Conservation (phyloP, 768 basidiomycete genomes). For the Hortiboletus campestris region DNA sequence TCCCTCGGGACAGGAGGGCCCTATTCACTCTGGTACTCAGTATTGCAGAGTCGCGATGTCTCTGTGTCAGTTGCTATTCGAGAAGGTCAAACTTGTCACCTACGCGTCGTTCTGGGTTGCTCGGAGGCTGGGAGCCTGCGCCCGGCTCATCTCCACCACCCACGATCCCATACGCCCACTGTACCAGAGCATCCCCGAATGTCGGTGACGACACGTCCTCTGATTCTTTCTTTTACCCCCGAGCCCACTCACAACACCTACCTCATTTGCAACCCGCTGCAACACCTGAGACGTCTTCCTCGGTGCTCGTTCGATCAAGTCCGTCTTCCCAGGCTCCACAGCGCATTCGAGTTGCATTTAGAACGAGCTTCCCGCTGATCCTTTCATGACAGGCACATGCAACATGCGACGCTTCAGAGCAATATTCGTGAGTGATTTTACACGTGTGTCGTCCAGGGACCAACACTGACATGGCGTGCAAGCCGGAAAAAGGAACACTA, state of each 20-base stretch:
- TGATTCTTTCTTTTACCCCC: not conserved
- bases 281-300: too few relatives aligned
- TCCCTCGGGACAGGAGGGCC: too few relatives aligned
- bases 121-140: conserved; percentile 23
- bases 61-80: conserved; percentile 76
- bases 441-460: conserved; percentile 33
- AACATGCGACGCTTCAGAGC: conserved; percentile 39
- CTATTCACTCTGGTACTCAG: conserved; percentile 1
- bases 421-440: conserved; percentile 39
- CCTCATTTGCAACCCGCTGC: conserved; percentile 19
- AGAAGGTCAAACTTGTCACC: conserved; percentile 58
- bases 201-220: not conserved
- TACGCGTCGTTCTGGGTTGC: conserved; percentile 14
- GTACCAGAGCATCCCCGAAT: conserved; percentile 4
- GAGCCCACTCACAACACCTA: conserved; percentile 4
- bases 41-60: conserved; percentile 73
- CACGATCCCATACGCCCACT: not conserved
- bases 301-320: conserved; percentile 13
- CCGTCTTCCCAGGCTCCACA: conserved; percentile 17
- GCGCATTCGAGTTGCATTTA: conserved; percentile 8
- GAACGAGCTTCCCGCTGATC: not conserved
- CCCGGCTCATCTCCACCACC: conserved; percentile 14
- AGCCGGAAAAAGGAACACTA: conserved; percentile 59
- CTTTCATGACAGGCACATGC: conserved; percentile 14
- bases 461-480: conserved; percentile 74